These are phyloP conservation scores for Neurospora sp. DNA, from an alignment of 495 filamentous ascomycete species.

Conservation along the genomic window DNA sequence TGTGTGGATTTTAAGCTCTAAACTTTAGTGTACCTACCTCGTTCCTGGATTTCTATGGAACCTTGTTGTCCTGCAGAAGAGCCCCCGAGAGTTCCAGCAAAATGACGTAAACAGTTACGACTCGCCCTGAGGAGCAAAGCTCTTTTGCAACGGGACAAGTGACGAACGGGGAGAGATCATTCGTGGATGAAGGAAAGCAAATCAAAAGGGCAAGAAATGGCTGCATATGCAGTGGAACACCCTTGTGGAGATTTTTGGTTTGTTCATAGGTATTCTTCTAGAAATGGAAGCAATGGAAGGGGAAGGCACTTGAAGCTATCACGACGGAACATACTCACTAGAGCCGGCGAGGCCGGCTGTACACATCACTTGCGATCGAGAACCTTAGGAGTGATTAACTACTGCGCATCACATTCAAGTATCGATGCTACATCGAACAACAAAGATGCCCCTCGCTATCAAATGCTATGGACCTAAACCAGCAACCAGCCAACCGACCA, in stretches of 20 bases:
- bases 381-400: not conserved
- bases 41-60: not conserved
- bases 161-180: not conserved
- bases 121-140: not conserved
- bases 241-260: not conserved
- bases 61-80: not conserved
- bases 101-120: not conserved
- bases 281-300: not conserved
- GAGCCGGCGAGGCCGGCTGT: too few species aligned
- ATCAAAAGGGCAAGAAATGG: not conserved
- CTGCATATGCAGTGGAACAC: not conserved
- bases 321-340: not conserved
- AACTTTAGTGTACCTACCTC: not conserved
- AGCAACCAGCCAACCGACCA: not conserved
- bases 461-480: not conserved
- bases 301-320: not conserved
- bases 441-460: not conserved
- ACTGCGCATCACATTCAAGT: not conserved
- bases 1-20: not conserved
- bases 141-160: not conserved
- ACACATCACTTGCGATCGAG: not conserved
- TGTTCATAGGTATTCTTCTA: too few species aligned
- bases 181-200: not conserved
- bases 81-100: not conserved
- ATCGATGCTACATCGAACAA: not conserved